phyloP scores from a whole-genome alignment of 202 grass and related monocot species.

The Brachypodium distachyon region DNA sequence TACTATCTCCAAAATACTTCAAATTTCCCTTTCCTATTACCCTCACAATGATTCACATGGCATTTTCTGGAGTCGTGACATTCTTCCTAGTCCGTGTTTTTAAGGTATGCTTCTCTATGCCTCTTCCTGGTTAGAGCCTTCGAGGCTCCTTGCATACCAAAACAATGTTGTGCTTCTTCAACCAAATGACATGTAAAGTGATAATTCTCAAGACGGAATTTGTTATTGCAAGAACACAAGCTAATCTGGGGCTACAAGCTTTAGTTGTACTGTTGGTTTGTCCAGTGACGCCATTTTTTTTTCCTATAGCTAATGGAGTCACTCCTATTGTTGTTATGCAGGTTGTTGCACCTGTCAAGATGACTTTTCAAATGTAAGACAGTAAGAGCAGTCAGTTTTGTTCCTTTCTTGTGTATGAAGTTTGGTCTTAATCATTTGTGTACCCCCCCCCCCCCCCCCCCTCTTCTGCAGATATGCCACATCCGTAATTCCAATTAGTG shows the following conservation, averaged over 20 bases:
- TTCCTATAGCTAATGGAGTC: conserved; percentile 17
- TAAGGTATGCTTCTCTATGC: conserved; percentile 54
- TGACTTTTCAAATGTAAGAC: conserved; percentile 99
- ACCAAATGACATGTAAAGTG: background rate
- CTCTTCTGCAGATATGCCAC: conserved; percentile 88
- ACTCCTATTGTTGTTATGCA: conserved; percentile 35
- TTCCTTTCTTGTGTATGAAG: conserved; percentile 9
- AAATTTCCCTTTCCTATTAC: conserved; percentile 98
- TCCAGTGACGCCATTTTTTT: conserved; percentile 1
- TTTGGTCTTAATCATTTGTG: conserved; percentile 7
- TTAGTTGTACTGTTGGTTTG: background rate
- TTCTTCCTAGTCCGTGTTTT: conserved; percentile 96
- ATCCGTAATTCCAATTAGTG: conserved; percentile 97
- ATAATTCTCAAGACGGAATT: background rate
- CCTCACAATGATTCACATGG: conserved; percentile 99
- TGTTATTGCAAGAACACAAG: background rate
- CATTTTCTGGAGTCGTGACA: conserved; percentile 77
- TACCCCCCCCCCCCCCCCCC: too few species aligned
- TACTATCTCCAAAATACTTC: conserved; percentile 97
- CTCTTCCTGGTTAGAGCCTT: background rate
- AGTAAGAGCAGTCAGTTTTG: conserved; percentile 55
- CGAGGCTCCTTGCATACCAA: background rate
- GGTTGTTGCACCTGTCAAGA: conserved; percentile 98
- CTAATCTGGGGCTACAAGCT: background rate
- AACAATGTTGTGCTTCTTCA: background rate